These are phyloP conservation scores for Tinospora cordifolia DNA, from an alignment of 164 flowering plant species.

Conservation along the genomic window DNA sequence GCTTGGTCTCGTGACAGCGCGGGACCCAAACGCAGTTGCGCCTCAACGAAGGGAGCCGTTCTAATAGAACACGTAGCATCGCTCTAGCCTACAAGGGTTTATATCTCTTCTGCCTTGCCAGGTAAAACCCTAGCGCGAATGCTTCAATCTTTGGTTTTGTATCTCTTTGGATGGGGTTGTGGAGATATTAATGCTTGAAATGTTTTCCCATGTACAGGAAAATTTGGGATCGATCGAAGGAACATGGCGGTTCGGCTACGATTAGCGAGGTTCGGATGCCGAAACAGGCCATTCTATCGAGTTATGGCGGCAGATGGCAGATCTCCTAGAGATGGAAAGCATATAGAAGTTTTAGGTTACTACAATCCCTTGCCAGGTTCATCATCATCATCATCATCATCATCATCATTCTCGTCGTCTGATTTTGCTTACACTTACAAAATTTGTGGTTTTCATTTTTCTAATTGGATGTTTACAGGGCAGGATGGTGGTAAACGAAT, in stretches of 20 bases:
- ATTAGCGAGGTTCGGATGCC: constrained; percentile 77
- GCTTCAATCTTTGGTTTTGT: not conserved
- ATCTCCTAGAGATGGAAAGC: constrained; percentile 93
- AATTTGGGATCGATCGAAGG: not conserved
- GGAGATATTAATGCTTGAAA: not conserved
- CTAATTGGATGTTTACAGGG: constrained; percentile 31
- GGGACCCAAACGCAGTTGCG: no score
- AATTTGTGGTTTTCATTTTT: not conserved
- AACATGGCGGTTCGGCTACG: constrained; percentile 83
- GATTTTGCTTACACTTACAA: not conserved
- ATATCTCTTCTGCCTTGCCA: not conserved
- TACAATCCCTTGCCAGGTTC: constrained; percentile 89
- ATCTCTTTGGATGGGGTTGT: not conserved
- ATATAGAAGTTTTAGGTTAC: constrained; percentile 84
- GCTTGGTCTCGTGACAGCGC: no score
- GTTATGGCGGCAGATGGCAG: constrained; percentile 86
- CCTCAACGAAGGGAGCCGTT: not conserved
- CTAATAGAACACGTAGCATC: not conserved
- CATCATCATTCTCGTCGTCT: not conserved
- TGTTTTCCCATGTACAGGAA: not conserved
- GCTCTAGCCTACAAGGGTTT: not conserved
- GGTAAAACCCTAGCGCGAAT: not conserved
- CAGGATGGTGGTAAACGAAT: constrained; percentile 90
- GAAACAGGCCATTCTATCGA: constrained; percentile 76
- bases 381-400: not conserved